Percentiles rank a stretch among this genome's conserved stretches.
Evolutionary conservation across 2,329 filamentous ascomycete genomes (phyloP).

Genomic region (Helicocarpus griseus): DNA sequence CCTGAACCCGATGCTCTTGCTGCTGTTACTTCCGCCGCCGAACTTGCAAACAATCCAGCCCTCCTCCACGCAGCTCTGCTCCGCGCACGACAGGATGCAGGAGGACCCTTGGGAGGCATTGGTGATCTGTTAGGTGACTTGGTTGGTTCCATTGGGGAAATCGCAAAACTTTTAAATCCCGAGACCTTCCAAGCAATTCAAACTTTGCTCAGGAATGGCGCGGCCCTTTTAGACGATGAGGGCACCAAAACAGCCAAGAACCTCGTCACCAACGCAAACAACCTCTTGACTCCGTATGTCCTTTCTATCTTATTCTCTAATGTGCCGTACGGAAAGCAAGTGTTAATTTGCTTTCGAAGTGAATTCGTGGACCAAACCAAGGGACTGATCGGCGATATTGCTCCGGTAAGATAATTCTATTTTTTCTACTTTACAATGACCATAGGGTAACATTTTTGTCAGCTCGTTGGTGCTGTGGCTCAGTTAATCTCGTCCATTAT

Average conservation of each 20-base stretch:
- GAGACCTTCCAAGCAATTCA: constrained; percentile 7
- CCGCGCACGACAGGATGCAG: not conserved
- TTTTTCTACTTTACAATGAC: not conserved
- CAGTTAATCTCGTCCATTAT: constrained; percentile 1
- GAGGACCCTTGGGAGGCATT: not conserved
- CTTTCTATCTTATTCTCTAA: too few relatives aligned
- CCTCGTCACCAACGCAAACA: constrained; percentile 1
- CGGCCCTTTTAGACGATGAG: constrained; percentile 5
- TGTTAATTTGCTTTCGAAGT: too few relatives aligned
- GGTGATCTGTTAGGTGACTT: not conserved
- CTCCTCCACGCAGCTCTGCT: not conserved
- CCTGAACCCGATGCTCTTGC: not conserved
- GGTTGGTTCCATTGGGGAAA: not conserved
- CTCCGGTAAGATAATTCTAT: not conserved
- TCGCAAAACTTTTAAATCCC: constrained; percentile 5
- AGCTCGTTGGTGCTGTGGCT: not conserved
- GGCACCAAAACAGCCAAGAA: constrained; percentile 5
- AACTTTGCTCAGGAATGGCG: not conserved
- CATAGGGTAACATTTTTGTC: not conserved
- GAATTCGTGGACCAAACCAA: constrained; percentile 1
- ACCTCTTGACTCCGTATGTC: constrained; percentile 2
- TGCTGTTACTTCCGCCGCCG: not conserved
- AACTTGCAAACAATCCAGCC: not conserved
- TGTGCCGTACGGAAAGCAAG: too few relatives aligned
- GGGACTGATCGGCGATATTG: constrained; percentile 2